Conservation (phyloP, 345 rosid genomes). For the Lumnitzera littorea region DNA sequence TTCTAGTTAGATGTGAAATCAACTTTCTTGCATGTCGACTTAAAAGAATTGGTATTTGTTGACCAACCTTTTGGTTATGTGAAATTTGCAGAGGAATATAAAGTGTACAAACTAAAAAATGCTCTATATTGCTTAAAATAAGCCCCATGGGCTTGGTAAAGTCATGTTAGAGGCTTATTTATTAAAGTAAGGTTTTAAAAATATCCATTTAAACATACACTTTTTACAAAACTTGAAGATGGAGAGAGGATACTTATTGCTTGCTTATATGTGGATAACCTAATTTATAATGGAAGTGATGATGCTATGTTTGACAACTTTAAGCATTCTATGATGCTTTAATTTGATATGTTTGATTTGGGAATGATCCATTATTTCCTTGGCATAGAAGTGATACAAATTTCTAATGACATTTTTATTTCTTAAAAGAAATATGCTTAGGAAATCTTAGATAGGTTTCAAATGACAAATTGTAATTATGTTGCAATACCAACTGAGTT, state of each 20-base stretch:
- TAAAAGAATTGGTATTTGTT: slow-evolving; percentile 3
- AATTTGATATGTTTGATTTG: slow-evolving; percentile 9
- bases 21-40: slow-evolving; percentile 2
- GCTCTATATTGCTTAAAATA: neutral
- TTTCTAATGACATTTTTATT: neutral
- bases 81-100: neutral
- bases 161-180: neutral
- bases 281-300: slow-evolving; percentile 2
- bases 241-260: neutral
- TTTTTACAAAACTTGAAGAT: neutral
- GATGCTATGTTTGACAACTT: neutral
- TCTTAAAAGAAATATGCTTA: slow-evolving; percentile 1
- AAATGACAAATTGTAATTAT: neutral
- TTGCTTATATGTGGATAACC: slow-evolving; percentile 7
- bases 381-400: slow-evolving; percentile 7
- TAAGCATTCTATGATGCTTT: neutral
- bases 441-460: slow-evolving; percentile 3
- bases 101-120: neutral
- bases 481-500: neutral
- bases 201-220: slow-evolving; percentile 1
- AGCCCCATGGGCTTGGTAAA: slow-evolving; percentile 2
- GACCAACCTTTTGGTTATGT: neutral
- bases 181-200: neutral
- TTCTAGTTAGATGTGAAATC: neutral
- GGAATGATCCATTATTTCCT: slow-evolving; percentile 5